Percentiles rank a stretch among this genome's conserved stretches.
Conservation (phyloP, 129 eudicot genomes). For the Centrapalus pauciflorus region DNA sequence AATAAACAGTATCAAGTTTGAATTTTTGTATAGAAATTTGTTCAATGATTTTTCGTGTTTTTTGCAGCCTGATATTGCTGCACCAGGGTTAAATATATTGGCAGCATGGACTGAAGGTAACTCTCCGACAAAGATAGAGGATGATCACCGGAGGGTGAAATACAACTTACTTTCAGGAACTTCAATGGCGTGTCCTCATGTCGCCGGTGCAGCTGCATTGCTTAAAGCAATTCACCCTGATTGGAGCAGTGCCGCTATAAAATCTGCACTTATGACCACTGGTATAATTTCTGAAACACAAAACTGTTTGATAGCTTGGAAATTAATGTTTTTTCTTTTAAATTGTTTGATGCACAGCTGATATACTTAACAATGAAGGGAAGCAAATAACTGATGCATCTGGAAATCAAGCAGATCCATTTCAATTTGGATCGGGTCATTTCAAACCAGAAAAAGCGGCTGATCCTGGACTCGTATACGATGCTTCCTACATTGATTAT, state of each 20-base stretch:
- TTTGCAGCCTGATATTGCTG: conserved; percentile 69
- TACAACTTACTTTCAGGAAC: conserved; percentile 61
- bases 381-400: conserved; percentile 58
- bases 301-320: not conserved
- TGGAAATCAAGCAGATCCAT: conserved; percentile 65
- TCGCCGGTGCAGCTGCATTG: conserved; percentile 49
- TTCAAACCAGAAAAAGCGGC: conserved; percentile 80
- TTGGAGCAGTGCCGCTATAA: conserved; percentile 72
- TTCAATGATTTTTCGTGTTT: not conserved
- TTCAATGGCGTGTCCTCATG: conserved; percentile 90
- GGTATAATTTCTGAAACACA: conserved; percentile 28
- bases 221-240: conserved; percentile 61
- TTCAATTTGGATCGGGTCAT: conserved; percentile 84
- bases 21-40: not conserved
- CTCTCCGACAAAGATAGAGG: conserved; percentile 32
- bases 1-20: not conserved
- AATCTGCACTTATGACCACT: conserved; percentile 66
- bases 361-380: conserved; percentile 47
- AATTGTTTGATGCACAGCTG: conserved; percentile 46
- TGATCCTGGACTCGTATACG: conserved; percentile 91
- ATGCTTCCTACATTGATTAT: conserved; percentile 74
- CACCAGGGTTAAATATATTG: conserved; percentile 72
- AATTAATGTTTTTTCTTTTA: not conserved
- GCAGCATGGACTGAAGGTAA: conserved; percentile 67
- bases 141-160: conserved; percentile 42